Evolutionary conservation across 768 basidiomycete species (phyloP), one percentile per base, ranked within the genome.

Genomic region (Lactifluus subvellereus): DNA sequence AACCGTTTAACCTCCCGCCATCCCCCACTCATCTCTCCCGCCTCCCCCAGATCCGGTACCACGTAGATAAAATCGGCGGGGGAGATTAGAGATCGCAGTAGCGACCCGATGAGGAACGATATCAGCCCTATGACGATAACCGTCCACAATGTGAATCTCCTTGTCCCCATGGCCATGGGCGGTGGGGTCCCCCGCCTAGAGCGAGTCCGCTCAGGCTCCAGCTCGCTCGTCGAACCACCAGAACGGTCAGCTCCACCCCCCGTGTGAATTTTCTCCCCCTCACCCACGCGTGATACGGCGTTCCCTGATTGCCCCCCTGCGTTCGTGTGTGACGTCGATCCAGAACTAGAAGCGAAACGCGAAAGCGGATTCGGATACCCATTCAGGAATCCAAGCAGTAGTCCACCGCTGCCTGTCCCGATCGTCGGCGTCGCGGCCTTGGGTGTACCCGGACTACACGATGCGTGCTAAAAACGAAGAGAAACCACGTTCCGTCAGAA

Each of bases 21-120:
- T 32, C 86, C 87, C 32, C 72, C 72, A 20, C 70, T 75, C 68
- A 74, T 76, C 60, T 79, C 81, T 71, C 82, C 83, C 59, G 76
- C 80, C 64, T 84, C 82, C 71, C 74, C 71, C 65, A 80, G 65
- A 67, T 86, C 84, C 66, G 77, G 79, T 68, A 82, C 87, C 48
- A 91, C 84, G 72, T 93, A 87, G 49, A 94, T 85, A 76, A 94
- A 95, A 74, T 97, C 96, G 16, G 88, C 91, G 49, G 96, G 91
- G 6, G 88, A 89, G 43, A 98, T 77, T 65, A 98, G 79, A 18
- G 91, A 93, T 59, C 96, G 84, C 64, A 97, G 76, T 59, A 98
- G 77, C 32, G 93, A 95, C 60, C 96, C 96, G 69, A 98, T 82
- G 69, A 98, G 77, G 74, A 98, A 94, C 32, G 89, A 88, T 69